phyloP scores from a whole-genome alignment of 768 basidiomycete genomes.

The Russula compacta region DNA sequence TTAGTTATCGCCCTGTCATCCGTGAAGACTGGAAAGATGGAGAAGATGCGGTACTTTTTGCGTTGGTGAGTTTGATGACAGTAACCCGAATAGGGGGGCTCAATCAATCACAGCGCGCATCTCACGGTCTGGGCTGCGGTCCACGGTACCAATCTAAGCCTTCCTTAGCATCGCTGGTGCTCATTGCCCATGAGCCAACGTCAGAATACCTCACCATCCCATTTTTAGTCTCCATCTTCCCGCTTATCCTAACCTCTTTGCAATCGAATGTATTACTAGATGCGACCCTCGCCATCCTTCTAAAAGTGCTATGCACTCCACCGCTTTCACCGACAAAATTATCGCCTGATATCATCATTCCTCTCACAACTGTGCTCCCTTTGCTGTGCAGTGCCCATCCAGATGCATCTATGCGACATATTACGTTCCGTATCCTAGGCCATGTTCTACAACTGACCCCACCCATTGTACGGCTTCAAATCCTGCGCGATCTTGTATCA shows the following conservation, averaged over 20 bases:
- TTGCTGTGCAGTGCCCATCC: constrained; percentile 54
- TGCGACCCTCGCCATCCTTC: constrained; percentile 50
- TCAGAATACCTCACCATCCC: not conserved
- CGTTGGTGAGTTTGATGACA: constrained; percentile 15
- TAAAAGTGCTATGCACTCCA: constrained; percentile 26
- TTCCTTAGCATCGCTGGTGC: constrained; percentile 14
- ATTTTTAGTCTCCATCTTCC: constrained; percentile 28
- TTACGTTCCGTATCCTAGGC: constrained; percentile 52
- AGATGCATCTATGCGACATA: constrained; percentile 47
- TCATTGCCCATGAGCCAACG: constrained; percentile 10
- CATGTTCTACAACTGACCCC: constrained; percentile 42
- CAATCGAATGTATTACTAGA: constrained; percentile 48
- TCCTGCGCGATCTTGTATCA: constrained; percentile 42
- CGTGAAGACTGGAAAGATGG: constrained; percentile 18
- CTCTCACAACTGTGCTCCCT: constrained; percentile 44
- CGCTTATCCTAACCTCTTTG: constrained; percentile 40
- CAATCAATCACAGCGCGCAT: constrained; percentile 3
- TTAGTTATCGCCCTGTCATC: constrained; percentile 6
- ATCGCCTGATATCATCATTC: constrained; percentile 37
- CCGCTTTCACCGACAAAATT: constrained; percentile 20
- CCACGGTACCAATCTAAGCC: constrained; percentile 9
- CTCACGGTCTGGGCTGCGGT: constrained; percentile 5
- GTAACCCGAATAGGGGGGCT: not conserved
- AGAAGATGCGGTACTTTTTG: constrained; percentile 11
- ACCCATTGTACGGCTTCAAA: constrained; percentile 40